Conservation (phyloP, 116 monocot species). For the Posidonia oceanica region DNA sequence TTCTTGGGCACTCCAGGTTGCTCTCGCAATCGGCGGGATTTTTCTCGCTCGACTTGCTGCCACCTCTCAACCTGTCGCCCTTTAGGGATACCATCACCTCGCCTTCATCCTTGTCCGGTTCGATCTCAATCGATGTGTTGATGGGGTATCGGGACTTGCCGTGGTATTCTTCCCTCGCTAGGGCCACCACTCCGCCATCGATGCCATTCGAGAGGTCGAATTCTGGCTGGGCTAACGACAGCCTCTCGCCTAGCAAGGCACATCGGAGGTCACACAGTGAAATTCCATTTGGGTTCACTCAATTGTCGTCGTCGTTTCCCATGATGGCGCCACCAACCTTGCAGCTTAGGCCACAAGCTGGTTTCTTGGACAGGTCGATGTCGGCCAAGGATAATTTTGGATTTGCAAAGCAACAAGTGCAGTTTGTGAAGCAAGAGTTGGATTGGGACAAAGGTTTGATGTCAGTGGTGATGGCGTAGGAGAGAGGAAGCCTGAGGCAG, state of each 20-base stretch:
- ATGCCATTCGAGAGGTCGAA: constrained; percentile 7
- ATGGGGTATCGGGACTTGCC: constrained; percentile 21
- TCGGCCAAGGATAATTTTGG: constrained; percentile 9
- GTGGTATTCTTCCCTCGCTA: not conserved
- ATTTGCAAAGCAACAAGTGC: constrained; percentile 4
- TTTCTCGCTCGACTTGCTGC: constrained; percentile 47
- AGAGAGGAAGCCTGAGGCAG: too few species aligned
- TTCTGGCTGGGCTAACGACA: constrained; percentile 9
- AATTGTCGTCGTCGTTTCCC: constrained; percentile 7
- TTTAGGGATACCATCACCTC: constrained; percentile 4
- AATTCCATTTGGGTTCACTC: constrained; percentile 41
- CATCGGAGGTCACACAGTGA: constrained; percentile 75
- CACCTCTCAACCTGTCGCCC: constrained; percentile 30
- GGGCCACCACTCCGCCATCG: not conserved
- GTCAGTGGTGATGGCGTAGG: too few species aligned
- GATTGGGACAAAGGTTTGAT: constrained; percentile 28
- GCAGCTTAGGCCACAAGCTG: constrained; percentile 8
- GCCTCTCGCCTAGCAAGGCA: constrained; percentile 43
- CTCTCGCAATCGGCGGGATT: constrained; percentile 67
- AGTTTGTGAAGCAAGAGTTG: constrained; percentile 42
- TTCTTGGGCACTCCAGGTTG: constrained; percentile 45
- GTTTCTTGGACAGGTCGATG: constrained; percentile 5
- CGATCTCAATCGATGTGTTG: constrained; percentile 25
- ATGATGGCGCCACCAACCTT: not conserved
- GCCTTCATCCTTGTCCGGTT: constrained; percentile 1